Percentiles rank a stretch among this genome's conserved stretches.
Evolutionary conservation across 345 rosid genomes (phyloP).

Genomic region (Crucihimalaya himalaica): DNA sequence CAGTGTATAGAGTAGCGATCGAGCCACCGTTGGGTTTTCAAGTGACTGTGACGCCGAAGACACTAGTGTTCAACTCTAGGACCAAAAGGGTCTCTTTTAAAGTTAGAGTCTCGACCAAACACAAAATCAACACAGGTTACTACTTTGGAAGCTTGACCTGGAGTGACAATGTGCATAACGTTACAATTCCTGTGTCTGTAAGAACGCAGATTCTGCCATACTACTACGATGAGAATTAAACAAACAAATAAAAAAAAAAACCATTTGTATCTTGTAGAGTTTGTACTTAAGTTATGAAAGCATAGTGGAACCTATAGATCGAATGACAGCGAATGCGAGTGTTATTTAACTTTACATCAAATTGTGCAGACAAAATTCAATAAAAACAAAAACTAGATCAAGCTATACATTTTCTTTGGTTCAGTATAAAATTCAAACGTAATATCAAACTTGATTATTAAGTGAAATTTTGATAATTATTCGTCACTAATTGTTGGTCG

Average conservation of each 20-base stretch:
- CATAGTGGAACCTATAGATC: background rate
- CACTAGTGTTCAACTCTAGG: slow-evolving; percentile 22
- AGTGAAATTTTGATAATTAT: no score
- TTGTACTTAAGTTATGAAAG: background rate
- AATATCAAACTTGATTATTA: no score
- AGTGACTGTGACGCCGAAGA: slow-evolving; percentile 31
- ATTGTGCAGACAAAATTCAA: background rate
- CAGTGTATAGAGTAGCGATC: slow-evolving; percentile 27
- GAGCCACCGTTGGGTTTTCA: slow-evolving; percentile 34
- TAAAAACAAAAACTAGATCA: no score
- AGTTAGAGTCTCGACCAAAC: slow-evolving; percentile 25
- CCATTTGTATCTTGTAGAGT: background rate
- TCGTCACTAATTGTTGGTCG: no score
- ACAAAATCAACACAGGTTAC: slow-evolving; percentile 42
- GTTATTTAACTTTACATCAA: background rate
- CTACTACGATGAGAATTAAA: slow-evolving; percentile 17
- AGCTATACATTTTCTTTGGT: no score
- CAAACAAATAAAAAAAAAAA: background rate
- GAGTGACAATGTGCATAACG: slow-evolving; percentile 35
- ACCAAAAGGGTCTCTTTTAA: slow-evolving; percentile 29
- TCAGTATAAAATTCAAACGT: no score
- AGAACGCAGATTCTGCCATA: slow-evolving; percentile 28
- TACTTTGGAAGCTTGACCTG: slow-evolving; percentile 49
- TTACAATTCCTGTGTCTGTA: slow-evolving; percentile 44
- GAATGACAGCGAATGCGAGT: background rate